These are phyloP conservation scores for Botrytis fabae DNA, from an alignment of 2,329 filamentous ascomycete genomes.

Conservation along the genomic window DNA sequence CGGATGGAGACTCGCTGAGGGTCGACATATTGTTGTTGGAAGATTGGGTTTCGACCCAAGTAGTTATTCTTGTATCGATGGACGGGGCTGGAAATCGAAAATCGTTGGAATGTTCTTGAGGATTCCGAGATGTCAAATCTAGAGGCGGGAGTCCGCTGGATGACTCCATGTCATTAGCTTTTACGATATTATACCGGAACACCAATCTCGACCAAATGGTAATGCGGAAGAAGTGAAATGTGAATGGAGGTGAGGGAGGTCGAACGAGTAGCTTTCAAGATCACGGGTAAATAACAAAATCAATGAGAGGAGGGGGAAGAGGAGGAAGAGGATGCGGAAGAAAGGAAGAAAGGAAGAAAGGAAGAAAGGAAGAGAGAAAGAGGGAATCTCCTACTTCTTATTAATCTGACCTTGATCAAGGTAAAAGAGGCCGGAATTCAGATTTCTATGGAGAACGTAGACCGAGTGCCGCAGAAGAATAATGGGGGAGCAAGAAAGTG, in stretches of 20 bases:
- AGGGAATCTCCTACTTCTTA: constrained; percentile 4
- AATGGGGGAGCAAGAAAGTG: neutral
- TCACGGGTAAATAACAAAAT: constrained; percentile 8
- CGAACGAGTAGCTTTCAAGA: constrained; percentile 1
- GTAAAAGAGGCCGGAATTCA: neutral
- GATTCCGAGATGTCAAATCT: constrained; percentile 24
- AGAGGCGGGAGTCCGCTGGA: constrained; percentile 32
- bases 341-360: neutral
- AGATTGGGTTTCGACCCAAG: constrained; percentile 37
- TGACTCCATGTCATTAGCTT: constrained; percentile 40
- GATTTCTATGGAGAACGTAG: constrained; percentile 15
- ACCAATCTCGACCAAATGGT: neutral
- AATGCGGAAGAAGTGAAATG: neutral
- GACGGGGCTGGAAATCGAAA: constrained; percentile 36
- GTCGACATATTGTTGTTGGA: constrained; percentile 36
- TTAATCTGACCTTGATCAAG: constrained; percentile 8
- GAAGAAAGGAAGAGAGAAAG: neutral
- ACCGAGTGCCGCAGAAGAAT: neutral
- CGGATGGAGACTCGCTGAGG: constrained; percentile 35
- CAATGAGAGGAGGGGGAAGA: neutral
- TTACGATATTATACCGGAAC: constrained; percentile 22
- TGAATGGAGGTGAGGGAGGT: constrained; percentile 9
- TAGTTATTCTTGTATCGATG: constrained; percentile 35
- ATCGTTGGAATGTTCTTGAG: constrained; percentile 26
- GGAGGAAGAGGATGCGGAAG: neutral